Conservation (phyloP, 371 early-diverging fungal species). For the Umbelopsis sp. region DNA sequence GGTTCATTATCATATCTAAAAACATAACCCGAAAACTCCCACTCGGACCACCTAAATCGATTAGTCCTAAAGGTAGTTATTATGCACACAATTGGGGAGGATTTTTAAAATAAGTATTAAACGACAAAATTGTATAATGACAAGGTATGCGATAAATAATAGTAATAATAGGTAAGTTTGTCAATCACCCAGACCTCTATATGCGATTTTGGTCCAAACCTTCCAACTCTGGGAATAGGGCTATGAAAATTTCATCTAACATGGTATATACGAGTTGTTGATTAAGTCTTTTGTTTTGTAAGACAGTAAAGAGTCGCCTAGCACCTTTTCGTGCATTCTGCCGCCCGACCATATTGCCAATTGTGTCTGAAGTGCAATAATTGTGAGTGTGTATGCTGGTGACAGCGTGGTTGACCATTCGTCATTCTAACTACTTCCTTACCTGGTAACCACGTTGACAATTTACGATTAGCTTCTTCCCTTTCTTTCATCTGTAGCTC, state of each 20-base stretch:
- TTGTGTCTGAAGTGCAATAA: slow-evolving; percentile 47
- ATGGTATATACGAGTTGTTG: slow-evolving; percentile 73
- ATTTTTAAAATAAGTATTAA: too few relatives aligned
- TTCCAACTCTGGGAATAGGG: slow-evolving; percentile 74
- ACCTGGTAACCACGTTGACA: slow-evolving; percentile 69
- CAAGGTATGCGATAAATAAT: background rate
- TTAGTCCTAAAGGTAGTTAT: too few relatives aligned
- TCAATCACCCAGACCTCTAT: background rate
- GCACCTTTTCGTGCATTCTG: slow-evolving; percentile 85
- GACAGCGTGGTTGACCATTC: background rate
- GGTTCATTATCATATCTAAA: too few relatives aligned
- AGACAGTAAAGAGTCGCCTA: slow-evolving; percentile 64
- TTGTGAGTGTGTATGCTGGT: background rate
- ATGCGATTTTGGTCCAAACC: background rate
- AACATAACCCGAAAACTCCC: too few relatives aligned
- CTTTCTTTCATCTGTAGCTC: slow-evolving; percentile 61
- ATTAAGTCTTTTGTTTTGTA: slow-evolving; percentile 81
- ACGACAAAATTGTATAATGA: too few relatives aligned
- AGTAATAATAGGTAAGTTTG: background rate
- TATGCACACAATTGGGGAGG: too few relatives aligned
- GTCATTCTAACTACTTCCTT: slow-evolving; percentile 5
- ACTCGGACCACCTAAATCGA: too few relatives aligned
- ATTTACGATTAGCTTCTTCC: slow-evolving; percentile 67
- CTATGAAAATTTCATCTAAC: slow-evolving; percentile 73
- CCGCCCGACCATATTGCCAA: slow-evolving; percentile 84